phyloP scores from a whole-genome alignment of 768 basidiomycete species.

The Nevesoporus exiguus region DNA sequence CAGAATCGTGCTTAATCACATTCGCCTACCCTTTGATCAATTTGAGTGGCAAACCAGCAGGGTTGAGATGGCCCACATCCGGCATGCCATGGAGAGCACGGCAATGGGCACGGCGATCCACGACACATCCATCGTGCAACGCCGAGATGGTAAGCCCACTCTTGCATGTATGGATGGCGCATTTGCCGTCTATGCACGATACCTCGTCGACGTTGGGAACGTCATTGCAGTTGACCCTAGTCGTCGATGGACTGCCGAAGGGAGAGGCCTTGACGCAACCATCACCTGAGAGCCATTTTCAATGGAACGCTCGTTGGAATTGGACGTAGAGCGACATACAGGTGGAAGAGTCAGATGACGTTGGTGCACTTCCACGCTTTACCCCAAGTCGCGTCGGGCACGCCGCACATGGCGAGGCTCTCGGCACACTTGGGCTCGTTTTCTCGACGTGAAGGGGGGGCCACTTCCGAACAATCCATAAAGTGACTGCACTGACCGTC shows the following conservation, averaged over 20 bases:
- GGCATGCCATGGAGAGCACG: neutral
- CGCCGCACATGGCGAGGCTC: constrained; percentile 28
- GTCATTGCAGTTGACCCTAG: constrained; percentile 32
- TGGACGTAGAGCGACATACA: constrained; percentile 26
- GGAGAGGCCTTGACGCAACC: constrained; percentile 31
- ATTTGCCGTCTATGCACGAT: constrained; percentile 26
- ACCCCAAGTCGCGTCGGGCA: constrained; percentile 10
- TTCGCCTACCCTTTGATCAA: neutral
- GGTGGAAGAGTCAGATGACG: constrained; percentile 22
- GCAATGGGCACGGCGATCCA: neutral
- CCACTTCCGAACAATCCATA: constrained; percentile 15
- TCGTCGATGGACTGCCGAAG: constrained; percentile 10
- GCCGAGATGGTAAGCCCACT: constrained; percentile 15
- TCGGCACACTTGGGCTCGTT: constrained; percentile 20
- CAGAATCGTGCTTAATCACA: neutral
- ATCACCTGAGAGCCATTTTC: constrained; percentile 26
- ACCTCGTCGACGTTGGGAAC: constrained; percentile 30
- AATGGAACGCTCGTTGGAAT: neutral
- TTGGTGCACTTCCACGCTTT: constrained; percentile 33
- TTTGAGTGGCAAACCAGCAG: neutral
- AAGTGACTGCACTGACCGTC: constrained; percentile 31
- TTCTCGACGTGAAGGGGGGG: constrained; percentile 18
- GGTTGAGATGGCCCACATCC: neutral
- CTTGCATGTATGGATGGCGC: constrained; percentile 28
- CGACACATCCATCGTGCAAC: constrained; percentile 15